Conservation (phyloP, 495 filamentous ascomycete species). For the Aspergillus ostianus region DNA sequence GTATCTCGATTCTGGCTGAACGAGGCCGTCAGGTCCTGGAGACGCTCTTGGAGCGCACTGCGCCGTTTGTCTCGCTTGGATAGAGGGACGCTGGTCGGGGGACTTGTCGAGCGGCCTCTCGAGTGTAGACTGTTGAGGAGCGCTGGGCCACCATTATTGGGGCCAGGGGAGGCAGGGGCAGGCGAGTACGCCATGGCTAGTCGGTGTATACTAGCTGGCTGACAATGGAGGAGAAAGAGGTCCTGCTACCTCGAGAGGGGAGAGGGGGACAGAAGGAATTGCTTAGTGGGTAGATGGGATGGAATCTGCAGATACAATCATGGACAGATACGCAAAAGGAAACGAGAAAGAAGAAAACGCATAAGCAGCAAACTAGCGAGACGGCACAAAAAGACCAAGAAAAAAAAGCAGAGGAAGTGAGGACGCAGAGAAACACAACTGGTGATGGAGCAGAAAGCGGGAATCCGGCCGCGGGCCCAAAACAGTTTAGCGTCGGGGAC, state of each 20-base stretch:
- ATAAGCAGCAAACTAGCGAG: conserved; percentile 1
- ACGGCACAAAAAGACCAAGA: conserved; percentile 1
- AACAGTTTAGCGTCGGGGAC: conserved; percentile 23
- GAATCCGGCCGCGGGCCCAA: conserved; percentile 21
- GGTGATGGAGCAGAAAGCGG: conserved; percentile 28
- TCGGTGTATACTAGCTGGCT: conserved; percentile 9
- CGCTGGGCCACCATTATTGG: conserved; percentile 21
- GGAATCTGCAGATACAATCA: not conserved
- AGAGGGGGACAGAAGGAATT: conserved; percentile 10
- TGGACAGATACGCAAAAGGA: not conserved
- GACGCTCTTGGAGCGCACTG: conserved; percentile 70
- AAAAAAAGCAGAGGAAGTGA: conserved; percentile 7
- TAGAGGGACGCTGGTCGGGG: conserved; percentile 33
- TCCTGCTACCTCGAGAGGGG: conserved; percentile 2
- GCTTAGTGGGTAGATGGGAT: not conserved
- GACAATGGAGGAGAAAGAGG: conserved; percentile 12
- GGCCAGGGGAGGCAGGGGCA: conserved; percentile 32
- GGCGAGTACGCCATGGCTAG: conserved; percentile 40
- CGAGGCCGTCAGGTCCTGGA: conserved; percentile 67
- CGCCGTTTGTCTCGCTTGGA: conserved; percentile 92
- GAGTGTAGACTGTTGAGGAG: conserved; percentile 27
- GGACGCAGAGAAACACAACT: conserved; percentile 5
- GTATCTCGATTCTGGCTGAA: conserved; percentile 78
- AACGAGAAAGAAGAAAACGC: not conserved
- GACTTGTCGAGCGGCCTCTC: conserved; percentile 38